These are phyloP conservation scores for Avena sativa DNA, from an alignment of 176 grass and related monocot genomes.

Conservation along the genomic window DNA sequence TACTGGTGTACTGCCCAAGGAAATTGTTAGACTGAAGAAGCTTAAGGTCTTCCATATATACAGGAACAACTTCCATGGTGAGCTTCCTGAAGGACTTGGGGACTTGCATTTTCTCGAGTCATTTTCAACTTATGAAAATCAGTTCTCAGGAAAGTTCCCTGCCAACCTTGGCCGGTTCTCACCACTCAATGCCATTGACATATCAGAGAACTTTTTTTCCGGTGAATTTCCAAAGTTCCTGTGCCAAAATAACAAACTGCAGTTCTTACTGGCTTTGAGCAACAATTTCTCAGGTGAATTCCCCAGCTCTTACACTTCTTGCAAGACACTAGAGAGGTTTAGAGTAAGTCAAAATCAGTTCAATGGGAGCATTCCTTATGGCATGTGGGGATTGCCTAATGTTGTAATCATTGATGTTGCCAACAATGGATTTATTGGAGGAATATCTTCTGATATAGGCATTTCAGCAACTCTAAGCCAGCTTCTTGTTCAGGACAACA, in stretches of 20 bases:
- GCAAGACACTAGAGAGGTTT: slow-evolving; percentile 89
- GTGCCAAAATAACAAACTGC: slow-evolving; percentile 75
- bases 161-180: slow-evolving; percentile 70
- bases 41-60: slow-evolving; percentile 87
- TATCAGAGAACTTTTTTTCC: slow-evolving; percentile 90
- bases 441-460: slow-evolving; percentile 76
- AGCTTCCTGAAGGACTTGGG: slow-evolving; percentile 75
- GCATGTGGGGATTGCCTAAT: slow-evolving; percentile 82
- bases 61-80: slow-evolving; percentile 79
- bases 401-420: slow-evolving; percentile 89
- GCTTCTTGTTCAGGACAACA: slow-evolving; percentile 90
- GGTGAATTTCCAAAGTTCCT: slow-evolving; percentile 90
- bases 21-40: slow-evolving; percentile 68
- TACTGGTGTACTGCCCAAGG: slow-evolving; percentile 61
- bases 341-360: slow-evolving; percentile 88
- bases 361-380: slow-evolving; percentile 59
- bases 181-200: slow-evolving; percentile 83
- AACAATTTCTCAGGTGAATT: slow-evolving; percentile 94
- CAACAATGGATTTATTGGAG: slow-evolving; percentile 70
- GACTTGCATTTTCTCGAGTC: slow-evolving; percentile 75
- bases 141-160: slow-evolving; percentile 80
- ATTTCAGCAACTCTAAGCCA: slow-evolving; percentile 72
- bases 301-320: slow-evolving; percentile 71
- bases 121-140: slow-evolving; percentile 90
- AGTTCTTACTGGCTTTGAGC: slow-evolving; percentile 80